phyloP scores from a whole-genome alignment of 306 rosid genomes.

The Macrotyloma uniflorum region DNA sequence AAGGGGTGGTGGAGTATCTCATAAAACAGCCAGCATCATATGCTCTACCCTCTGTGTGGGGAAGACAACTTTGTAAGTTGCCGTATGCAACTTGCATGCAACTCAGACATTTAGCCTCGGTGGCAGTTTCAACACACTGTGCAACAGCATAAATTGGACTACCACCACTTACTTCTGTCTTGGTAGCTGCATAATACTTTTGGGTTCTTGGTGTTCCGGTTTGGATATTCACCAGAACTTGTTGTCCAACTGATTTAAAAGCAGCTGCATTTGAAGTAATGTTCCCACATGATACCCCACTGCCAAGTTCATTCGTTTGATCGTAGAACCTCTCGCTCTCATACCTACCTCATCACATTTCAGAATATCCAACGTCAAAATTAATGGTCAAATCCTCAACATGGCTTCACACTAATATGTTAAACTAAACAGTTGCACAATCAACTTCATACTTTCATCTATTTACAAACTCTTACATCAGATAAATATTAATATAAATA shows the following conservation, averaged over 20 bases:
- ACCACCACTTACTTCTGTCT: constrained; percentile 28
- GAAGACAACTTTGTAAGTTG: constrained; percentile 52
- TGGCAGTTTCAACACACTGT: constrained; percentile 60
- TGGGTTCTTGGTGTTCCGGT: constrained; percentile 39
- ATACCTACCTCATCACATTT: constrained; percentile 23
- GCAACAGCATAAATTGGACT: constrained; percentile 57
- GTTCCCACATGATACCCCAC: constrained; percentile 33
- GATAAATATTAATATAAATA: no score
- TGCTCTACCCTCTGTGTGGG: constrained; percentile 51
- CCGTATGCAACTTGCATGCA: constrained; percentile 53
- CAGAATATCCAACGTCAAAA: not conserved
- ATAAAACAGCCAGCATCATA: constrained; percentile 70
- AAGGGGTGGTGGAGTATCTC: constrained; percentile 31
- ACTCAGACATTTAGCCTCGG: constrained; percentile 33
- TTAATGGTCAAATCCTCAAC: not conserved
- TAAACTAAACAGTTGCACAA: no score
- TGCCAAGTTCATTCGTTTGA: constrained; percentile 1
- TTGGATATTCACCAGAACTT: constrained; percentile 32
- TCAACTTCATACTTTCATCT: no score
- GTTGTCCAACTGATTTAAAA: not conserved
- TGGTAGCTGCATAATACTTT: constrained; percentile 37
- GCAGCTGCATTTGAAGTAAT: not conserved
- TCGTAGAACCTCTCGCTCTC: constrained; percentile 40
- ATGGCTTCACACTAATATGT: no score
- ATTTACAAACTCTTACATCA: no score